phyloP scores from a whole-genome alignment of 1,139 yeast genomes.

The Yarrowia galli region DNA sequence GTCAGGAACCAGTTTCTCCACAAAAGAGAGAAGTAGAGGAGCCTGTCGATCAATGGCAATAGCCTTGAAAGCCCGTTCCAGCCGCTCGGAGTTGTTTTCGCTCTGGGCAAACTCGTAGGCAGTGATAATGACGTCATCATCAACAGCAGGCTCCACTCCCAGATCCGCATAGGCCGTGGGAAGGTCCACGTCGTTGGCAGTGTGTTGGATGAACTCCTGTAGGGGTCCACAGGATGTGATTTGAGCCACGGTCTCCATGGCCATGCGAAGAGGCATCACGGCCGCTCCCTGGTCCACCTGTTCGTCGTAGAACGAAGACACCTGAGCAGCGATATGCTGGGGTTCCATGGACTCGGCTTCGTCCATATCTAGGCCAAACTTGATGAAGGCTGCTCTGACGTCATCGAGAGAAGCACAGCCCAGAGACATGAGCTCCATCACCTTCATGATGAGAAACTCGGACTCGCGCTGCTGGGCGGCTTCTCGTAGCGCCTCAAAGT shows the following conservation, averaged over 20 bases:
- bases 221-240: constrained; percentile 54
- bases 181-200: constrained; percentile 56
- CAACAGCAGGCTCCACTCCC: constrained; percentile 46
- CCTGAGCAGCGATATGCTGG: constrained; percentile 16
- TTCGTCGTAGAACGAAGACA: constrained; percentile 30
- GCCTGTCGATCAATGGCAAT: constrained; percentile 28
- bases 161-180: constrained; percentile 60
- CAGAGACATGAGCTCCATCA: constrained; percentile 59
- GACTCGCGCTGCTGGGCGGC: constrained; percentile 58
- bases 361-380: constrained; percentile 59
- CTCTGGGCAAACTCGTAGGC: constrained; percentile 38
- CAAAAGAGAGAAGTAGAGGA: constrained; percentile 21
- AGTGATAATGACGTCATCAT: constrained; percentile 46
- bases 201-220: constrained; percentile 56
- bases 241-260: constrained; percentile 45
- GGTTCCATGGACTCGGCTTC: constrained; percentile 39
- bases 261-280: constrained; percentile 41
- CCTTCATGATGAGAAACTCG: constrained; percentile 59
- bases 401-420: constrained; percentile 73
- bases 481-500: constrained; percentile 69
- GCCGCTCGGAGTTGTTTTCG: constrained; percentile 18
- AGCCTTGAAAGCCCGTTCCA: constrained; percentile 27
- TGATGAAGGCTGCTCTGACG: constrained; percentile 60
- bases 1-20: constrained; percentile 22
- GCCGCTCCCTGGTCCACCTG: constrained; percentile 37